Conservation (phyloP, 2,329 filamentous ascomycete genomes). For the Phaeosphaeriaceae sp. region DNA sequence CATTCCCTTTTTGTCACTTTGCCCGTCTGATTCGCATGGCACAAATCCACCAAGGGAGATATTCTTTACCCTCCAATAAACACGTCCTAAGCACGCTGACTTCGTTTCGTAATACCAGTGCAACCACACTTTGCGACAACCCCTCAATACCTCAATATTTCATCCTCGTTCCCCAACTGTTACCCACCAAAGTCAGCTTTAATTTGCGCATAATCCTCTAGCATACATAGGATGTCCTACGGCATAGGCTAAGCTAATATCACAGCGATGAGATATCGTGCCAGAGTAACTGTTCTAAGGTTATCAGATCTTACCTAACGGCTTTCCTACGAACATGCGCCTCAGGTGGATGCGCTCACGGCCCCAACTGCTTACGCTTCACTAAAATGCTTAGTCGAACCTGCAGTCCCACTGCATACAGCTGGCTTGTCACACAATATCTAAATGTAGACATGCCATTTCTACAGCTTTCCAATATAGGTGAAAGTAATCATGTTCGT, state of each 20-base stretch:
- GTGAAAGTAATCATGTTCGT: too few relatives aligned
- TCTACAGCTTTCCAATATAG: too few relatives aligned
- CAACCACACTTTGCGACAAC: not conserved
- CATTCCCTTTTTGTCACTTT: not conserved
- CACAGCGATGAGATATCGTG: too few relatives aligned
- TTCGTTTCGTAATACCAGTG: not conserved
- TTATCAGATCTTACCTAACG: not conserved
- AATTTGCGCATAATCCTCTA: not conserved
- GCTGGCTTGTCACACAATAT: not conserved
- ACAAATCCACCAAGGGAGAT: not conserved
- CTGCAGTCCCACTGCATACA: not conserved
- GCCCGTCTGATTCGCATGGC: slow-evolving; percentile 1
- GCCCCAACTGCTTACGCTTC: not conserved
- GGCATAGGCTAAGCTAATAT: too few relatives aligned
- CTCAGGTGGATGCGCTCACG: not conserved
- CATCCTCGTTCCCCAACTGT: not conserved
- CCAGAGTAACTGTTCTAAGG: too few relatives aligned
- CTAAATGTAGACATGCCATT: not conserved
- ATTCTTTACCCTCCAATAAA: not conserved
- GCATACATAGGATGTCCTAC: too few relatives aligned
- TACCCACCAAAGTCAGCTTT: not conserved
- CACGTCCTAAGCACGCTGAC: not conserved
- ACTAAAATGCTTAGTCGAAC: not conserved
- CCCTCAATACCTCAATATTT: not conserved
- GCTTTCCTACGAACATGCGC: not conserved